Evolutionary conservation across 345 rosid genomes (phyloP), one percentile per base, ranked within the genome.

Genomic region (Murraya paniculata): DNA sequence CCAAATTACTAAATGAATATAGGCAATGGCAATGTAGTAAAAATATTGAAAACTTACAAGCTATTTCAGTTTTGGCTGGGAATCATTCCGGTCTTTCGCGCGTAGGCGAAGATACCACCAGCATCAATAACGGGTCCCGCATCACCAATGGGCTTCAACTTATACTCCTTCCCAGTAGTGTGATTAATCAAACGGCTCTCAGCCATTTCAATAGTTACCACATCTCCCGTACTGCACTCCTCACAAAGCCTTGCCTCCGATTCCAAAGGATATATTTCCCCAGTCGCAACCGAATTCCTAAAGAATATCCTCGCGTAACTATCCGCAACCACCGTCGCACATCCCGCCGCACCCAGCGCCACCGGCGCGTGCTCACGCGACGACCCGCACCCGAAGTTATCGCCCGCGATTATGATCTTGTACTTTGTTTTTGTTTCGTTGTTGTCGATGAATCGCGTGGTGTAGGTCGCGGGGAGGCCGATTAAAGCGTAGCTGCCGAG

Each of bases 321-420:
- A 45, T 93, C 93, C 30, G 98, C 97, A 27, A 93, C 92, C 72
- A 93, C 93, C 2, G 92, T 96, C 61, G 83, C 83, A 9, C 86
- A 93, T 50, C 98, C 98, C 4, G 98, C 95, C 4, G 98, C 98
- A 0, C 98, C 98, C 0, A 95, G 79, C 11, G 98, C 94, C 33
- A 95, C 98, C 14, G 98, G 98, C 5, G 98, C 98, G 78, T 93
- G 98, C 84, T 95, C 98, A 25, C 98, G 87, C 0, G 98, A 95
- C 5, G 98, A 95, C 1, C 98, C 98, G 66, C 98, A 95, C 21
- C 98, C 98, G 48, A 95, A 95, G 78, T 95, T 95, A n/a, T 87
- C 95, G 2, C 98, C 98, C 0, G 82, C 98, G 58, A 95, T 86
- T 33, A 95, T 80, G 71, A 95, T 92, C 0, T 91, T 58, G 87